Conservation (phyloP, 2,329 filamentous ascomycete species). For the Penicillium sp. region DNA sequence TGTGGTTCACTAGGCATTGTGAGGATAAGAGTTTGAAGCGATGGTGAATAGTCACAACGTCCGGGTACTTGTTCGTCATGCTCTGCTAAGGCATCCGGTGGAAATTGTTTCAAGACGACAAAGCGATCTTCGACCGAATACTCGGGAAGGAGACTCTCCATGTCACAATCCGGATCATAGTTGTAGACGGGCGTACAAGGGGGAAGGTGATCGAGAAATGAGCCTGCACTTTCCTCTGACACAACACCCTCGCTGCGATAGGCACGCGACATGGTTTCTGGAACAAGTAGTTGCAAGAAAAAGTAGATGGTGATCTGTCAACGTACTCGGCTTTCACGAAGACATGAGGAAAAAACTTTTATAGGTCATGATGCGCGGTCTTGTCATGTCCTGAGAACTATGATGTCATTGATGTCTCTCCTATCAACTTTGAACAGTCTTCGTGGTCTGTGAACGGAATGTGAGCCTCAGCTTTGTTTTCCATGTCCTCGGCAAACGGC, state of each 20-base stretch:
- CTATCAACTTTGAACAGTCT: too few species aligned
- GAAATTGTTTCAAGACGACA: conserved; percentile 3
- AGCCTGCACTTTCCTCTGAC: not conserved
- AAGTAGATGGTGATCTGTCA: too few species aligned
- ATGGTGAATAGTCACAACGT: conserved; percentile 5
- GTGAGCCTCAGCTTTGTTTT: too few species aligned
- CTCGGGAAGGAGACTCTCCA: not conserved
- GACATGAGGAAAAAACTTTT: too few species aligned
- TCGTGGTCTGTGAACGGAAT: too few species aligned
- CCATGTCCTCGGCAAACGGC: too few species aligned
- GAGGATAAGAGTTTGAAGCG: conserved; percentile 5
- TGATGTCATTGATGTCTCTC: too few species aligned
- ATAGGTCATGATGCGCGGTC: too few species aligned
- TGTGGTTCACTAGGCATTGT: conserved; percentile 2
- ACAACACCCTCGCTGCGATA: not conserved
- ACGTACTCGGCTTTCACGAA: too few species aligned
- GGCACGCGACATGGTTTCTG: too few species aligned
- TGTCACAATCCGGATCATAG: not conserved
- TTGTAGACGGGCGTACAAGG: conserved; percentile 4
- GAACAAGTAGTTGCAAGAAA: too few species aligned
- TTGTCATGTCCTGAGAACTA: too few species aligned
- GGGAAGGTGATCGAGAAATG: conserved; percentile 2
- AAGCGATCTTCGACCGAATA: conserved; percentile 5
- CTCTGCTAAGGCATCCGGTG: not conserved
- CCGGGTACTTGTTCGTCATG: not conserved